Base-by-base conservation (phyloP, 1,139 yeast genomes). In the Taphrina populina region DNA sequence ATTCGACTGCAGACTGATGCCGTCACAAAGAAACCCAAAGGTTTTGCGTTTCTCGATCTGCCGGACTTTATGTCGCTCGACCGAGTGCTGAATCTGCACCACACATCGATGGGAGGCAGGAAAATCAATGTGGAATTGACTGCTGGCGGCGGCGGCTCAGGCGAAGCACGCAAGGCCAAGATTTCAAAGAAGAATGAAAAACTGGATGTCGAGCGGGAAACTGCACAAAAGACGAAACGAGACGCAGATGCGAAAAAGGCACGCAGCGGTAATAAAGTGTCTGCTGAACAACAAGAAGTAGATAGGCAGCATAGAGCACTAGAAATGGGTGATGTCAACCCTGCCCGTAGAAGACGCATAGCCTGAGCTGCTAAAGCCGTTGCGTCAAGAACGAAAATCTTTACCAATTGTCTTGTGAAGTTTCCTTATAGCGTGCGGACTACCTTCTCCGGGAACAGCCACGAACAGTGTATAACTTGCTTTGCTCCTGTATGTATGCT, bases 71-170 rank as follows among this genome's bases (percentile, higher is more conserved):
- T 83, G 62, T 86, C 90, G 36, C 85, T 85, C 63, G 79, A 82
- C 61, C 79, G 84, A 62, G 84, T 86, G 83, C 62, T 73, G 56
- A 95, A 88, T 64, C 77, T 86, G 76, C 96, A 92, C 69, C 95
- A 87, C 69, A 76, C 90, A 3, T 66, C 73, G 13, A 69, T 90
- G 59, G 76, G 80, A 60, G 76, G 78, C 56, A 76, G 96, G 62
- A 85, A 82, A 67, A 88, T 92, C 66, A 92, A 92, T 66, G 97
- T 92, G 30, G 98, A 92, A 70, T 76, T 92, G 65, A 92, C 97
- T 1, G 98, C 88, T 46, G 98, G 98, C 53, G 98, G 98, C 45
- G 98, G 98, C 41, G 98, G 98, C 52, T 90, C 90, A 69, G 82
- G 95, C 5, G 76, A 77, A 57, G 76, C 73, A 35, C 76, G 98